Percentiles rank a stretch among this genome's conserved stretches.
Evolutionary conservation across 208 protist genomes (phyloP).

Genomic region (Tritrichomonas musculus): DNA sequence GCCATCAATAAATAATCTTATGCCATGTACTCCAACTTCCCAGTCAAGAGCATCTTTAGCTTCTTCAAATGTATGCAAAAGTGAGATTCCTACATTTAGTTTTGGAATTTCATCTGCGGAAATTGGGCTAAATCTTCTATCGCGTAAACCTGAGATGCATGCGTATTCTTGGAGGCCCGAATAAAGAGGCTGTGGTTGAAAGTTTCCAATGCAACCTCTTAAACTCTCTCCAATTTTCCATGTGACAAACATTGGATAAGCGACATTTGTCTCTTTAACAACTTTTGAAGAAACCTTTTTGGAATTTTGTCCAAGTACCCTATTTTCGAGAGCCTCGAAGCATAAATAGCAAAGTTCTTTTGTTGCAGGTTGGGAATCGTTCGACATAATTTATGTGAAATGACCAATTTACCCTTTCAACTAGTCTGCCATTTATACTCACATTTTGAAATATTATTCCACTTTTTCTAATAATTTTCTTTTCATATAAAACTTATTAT

Average conservation of each 20-base stretch:
- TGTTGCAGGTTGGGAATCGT: too few species aligned
- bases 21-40: background rate
- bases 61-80: constrained; percentile 4
- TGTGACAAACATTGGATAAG: background rate
- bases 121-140: constrained; percentile 8
- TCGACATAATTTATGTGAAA: too few species aligned
- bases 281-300: background rate
- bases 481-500: too few species aligned
- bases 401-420: too few species aligned
- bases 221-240: background rate
- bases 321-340: background rate
- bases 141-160: background rate
- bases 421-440: too few species aligned
- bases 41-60: background rate
- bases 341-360: constrained; percentile 2
- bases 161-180: background rate
- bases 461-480: too few species aligned
- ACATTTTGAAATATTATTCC: too few species aligned
- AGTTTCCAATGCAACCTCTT: background rate
- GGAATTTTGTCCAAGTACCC: too few species aligned
- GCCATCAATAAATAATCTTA: background rate
- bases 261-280: background rate
- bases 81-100: background rate
- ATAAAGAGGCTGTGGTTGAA: background rate
- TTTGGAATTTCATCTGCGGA: background rate